Conservation (phyloP, 2,329 filamentous ascomycete species). For the Diplodia seriata region DNA sequence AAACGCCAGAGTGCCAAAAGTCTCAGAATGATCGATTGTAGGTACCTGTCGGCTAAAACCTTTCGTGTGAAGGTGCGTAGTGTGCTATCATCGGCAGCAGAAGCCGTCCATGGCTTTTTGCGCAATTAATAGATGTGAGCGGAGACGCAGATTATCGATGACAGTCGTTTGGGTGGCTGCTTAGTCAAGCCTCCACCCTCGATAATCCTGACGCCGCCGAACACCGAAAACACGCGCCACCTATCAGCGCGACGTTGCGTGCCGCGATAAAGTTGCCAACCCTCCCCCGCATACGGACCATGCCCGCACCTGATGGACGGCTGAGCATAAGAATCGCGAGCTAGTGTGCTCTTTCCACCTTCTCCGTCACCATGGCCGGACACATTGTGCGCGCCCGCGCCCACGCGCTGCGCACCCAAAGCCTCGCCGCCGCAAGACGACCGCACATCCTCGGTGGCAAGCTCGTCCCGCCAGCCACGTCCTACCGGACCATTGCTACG, state of each 20-base stretch:
- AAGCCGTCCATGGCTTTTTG: background rate
- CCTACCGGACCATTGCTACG: constrained; percentile 4
- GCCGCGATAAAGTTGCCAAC: constrained; percentile 13
- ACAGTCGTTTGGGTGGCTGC: background rate
- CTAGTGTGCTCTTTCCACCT: background rate
- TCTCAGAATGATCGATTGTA: background rate
- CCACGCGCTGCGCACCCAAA: constrained; percentile 18
- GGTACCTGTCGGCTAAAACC: background rate
- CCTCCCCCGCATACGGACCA: constrained; percentile 4
- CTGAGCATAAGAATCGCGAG: background rate
- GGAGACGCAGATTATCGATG: constrained; percentile 2
- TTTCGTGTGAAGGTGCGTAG: background rate
- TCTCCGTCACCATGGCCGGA: constrained; percentile 20
- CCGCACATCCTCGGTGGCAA: constrained; percentile 19
- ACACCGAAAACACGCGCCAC: constrained; percentile 7
- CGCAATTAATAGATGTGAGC: background rate
- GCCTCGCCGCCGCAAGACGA: constrained; percentile 1
- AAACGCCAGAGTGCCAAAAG: background rate
- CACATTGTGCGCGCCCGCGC: constrained; percentile 29
- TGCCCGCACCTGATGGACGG: constrained; percentile 18
- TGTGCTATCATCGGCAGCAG: background rate
- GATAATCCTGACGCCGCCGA: constrained; percentile 2
- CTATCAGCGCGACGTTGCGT: constrained; percentile 19
- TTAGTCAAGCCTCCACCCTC: constrained; percentile 25
- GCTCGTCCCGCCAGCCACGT: background rate